Evolutionary conservation across 2,329 filamentous ascomycete species (phyloP), one percentile per base, ranked within the genome.

Genomic region (Fusarium sp.): DNA sequence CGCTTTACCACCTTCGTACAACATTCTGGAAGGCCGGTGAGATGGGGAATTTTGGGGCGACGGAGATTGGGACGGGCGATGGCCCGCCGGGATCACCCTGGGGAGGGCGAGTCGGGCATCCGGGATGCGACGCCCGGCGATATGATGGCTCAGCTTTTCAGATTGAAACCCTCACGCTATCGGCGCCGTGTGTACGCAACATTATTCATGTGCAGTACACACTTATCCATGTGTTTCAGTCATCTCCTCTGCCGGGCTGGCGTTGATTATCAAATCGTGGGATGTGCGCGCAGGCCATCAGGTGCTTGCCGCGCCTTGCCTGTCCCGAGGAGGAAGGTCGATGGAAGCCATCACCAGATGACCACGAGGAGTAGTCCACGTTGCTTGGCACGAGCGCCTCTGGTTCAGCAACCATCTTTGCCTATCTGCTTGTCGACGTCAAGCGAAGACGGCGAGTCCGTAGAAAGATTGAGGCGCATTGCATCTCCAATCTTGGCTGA

Each of bases 1-100:
- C 43, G 50, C 67, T 33, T 71, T 69, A 43, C 72, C 60, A 45
- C 43, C 45, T 69, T 59, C 41, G 58, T 69, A 39, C 31, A 54
- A 52, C 67, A 59, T 77, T 78, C 75, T 78, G 62, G 72, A 78
- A 78, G 67, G 41, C 58, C 61, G 67, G 64, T 67, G 54, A 67
- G 67, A 75, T 75, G 63, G 67, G 64, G 33, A 54, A 31, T 43
- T 58, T 71, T 76, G 64, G 60, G 48, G 27, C 35, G 35, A 67
- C 65, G 64, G 71, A 78, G 74, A 78, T 76, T 77, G 73, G 65
- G 72, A 72, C 69, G 59, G 67, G 67, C 72, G 63, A 78, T 69
- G 73, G 29, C 33, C 50, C 58, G 54, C 76, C 11, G 56, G 76
- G 73, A 67, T 76, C 13, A 76, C 70, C 69, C 71, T 64, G 59